Base-by-base conservation (phyloP, 1,284 basidiomycete genomes). In the Malassezia psittaci region DNA sequence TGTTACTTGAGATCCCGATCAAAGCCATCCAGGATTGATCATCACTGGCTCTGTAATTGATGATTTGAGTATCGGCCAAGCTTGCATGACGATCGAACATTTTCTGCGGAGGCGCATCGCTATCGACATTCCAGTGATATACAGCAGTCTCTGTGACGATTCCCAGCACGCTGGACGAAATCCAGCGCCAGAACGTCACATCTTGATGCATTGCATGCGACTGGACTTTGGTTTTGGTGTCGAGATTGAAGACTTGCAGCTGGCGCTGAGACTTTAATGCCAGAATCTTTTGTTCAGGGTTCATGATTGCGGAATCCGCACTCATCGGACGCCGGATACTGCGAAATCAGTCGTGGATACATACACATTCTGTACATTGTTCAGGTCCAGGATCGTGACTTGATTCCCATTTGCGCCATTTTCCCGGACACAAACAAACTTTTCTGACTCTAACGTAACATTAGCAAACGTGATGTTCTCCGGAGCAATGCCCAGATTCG, bases 121-220 rank as follows among this genome's bases (percentile, higher is more conserved):
- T 77, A 75, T 61, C 79, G 66, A 88, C 86, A 61, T 85, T 81
- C 93, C 93, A 98, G 77, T 98, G 93, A 77, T 83, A 90, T 38
- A 98, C 94, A 13, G 90, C 82, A 1, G 85, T 83, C 60, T 96
- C 90, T 36, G 93, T 96, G 73, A 98, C 94, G 78, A 98, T 83
- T 70, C 93, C 94, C 61, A 99, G 85, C 19, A 86, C 87, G 16
- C 85, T 83, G 65, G 89, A 85, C 57, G 84, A 87, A 57, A 96
- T 84, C 94, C 94, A 99, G 75, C 93, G 96, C 94, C 94, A 99
- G 78, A 96, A 99, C 40, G 88, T 84, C 59, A 98, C 83, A 70
- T 98, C 94, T 76, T 96, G 90, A 75, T 85, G 86, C 80, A 87
- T 68, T 57, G 85, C 79, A 76, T 98, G 90, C 21, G 91, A 90